Base-by-base conservation (phyloP, 2,329 filamentous ascomycete genomes). In the Botrytis deweyae region DNA sequence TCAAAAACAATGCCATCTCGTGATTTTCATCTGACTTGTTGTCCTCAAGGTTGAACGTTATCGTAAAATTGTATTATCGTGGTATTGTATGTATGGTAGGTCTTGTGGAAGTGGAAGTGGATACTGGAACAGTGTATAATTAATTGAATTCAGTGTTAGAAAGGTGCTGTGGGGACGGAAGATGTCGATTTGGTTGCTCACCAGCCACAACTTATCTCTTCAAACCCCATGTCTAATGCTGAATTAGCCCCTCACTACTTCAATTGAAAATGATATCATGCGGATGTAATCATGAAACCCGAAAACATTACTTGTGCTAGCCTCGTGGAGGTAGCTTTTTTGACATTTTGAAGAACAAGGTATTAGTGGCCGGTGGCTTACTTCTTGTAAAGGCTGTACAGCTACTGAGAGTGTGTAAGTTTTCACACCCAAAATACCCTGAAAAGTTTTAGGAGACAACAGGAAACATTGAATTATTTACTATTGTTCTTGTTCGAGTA, bases 1-100 rank as follows among this genome's bases (percentile, higher is more conserved):
- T 40, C n/a, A 73, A 61, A 10, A 73, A 73, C 20, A 73, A 62
- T n/a, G 71, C 71, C 71, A 73, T 73, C 40, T 42, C 68, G 25
- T 65, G n/a, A 18, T 49, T 52, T 7, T 38, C 12, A 40, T 64
- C 69, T 25, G 36, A 42, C 20, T 18, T 68, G n/a, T 33, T 29
- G 61, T 42, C 10, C 10, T 20, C 49, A 58, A 42, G 10, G 36
- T 42, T 42, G 36, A 33, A 68, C 3, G 33, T 33, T 58, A 68
- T 42, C 36, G 38, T 68, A 7, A 18, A 40, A 58, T 25, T 16
- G 63, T 66, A 66, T 18, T 66, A 49, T 58, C 25, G 65, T 70
- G 29, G 33, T 61, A 18, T 70, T 62, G 22, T 44, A n/a, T 44
- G 25, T 36, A 16, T 61, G 49, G 36, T 40, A 55, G 29, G 7